These are phyloP conservation scores for Crithidia thermophila DNA, from an alignment of 208 protist genomes.

Conservation along the genomic window DNA sequence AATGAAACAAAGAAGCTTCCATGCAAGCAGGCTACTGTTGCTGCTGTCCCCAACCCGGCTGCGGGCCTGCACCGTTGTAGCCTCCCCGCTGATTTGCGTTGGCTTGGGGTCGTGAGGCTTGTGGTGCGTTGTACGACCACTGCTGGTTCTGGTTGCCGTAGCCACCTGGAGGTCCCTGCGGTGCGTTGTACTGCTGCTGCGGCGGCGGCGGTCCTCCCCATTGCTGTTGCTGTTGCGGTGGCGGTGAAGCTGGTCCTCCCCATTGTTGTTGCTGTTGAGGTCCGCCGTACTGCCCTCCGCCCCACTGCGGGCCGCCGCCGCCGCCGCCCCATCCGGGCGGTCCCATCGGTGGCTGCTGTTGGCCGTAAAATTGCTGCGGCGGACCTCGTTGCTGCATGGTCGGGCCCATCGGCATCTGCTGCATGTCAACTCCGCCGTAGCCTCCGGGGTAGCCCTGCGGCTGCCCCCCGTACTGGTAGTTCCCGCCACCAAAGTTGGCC, in stretches of 20 bases:
- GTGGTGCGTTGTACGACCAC: constrained; percentile 7
- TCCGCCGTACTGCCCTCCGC: background rate
- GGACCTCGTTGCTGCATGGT: background rate
- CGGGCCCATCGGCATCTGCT: background rate
- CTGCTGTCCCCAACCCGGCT: constrained; percentile 11
- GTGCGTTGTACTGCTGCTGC: constrained; percentile 9
- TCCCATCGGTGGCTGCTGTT: background rate
- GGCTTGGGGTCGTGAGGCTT: background rate
- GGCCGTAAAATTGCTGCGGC: background rate
- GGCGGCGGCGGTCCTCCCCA: constrained; percentile 6
- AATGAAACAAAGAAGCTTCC: background rate
- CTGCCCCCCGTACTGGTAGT: constrained; percentile 18
- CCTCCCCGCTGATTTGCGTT: constrained; percentile 4
- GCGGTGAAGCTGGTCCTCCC: too few species aligned
- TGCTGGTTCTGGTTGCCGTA: constrained; percentile 1
- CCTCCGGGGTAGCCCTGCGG: constrained; percentile 10
- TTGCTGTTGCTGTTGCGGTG: constrained; percentile 18
- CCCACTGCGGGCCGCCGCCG: background rate
- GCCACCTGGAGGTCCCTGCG: background rate
- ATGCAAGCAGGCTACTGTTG: too few species aligned
- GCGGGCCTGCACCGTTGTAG: background rate
- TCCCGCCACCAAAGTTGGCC: constrained; percentile 8
- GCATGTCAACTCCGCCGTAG: constrained; percentile 1
- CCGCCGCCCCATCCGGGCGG: background rate
- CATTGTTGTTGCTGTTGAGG: background rate